Evolutionary conservation across 805 yeast genomes (phyloP).

Genomic region (Lachancea sp.): DNA sequence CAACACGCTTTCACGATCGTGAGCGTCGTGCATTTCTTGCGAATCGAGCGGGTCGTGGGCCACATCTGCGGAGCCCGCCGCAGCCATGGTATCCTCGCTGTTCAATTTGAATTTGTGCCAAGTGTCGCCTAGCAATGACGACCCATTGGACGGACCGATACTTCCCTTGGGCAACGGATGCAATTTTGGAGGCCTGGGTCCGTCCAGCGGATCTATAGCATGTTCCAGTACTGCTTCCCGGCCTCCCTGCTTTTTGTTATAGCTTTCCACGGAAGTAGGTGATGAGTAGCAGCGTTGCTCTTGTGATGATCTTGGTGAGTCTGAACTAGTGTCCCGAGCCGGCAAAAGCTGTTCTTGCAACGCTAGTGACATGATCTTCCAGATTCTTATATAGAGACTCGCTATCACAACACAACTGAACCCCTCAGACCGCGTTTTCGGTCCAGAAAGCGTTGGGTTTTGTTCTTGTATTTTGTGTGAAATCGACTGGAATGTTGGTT

Average conservation of each 20-base stretch:
- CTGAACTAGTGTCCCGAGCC: slow-evolving; percentile 7
- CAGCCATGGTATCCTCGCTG: neutral
- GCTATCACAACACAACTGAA: neutral
- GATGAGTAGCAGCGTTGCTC: slow-evolving; percentile 10
- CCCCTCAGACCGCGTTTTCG: neutral
- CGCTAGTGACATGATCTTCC: slow-evolving; percentile 4
- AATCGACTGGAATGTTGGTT: neutral
- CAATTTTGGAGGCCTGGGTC: neutral
- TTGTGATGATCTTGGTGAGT: slow-evolving; percentile 10
- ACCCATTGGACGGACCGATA: neutral
- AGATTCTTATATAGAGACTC: neutral
- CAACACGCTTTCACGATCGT: slow-evolving; percentile 10
- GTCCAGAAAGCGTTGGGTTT: neutral
- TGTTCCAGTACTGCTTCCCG: neutral
- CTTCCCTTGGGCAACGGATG: neutral
- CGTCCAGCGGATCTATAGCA: slow-evolving; percentile 8
- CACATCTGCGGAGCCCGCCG: neutral
- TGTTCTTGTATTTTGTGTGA: neutral
- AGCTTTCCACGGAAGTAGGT: slow-evolving; percentile 9
- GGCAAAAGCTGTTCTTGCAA: slow-evolving; percentile 5
- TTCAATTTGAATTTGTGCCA: slow-evolving; percentile 1
- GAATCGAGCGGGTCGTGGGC: neutral
- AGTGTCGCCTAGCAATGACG: neutral
- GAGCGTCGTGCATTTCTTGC: neutral
- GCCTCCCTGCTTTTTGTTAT: slow-evolving; percentile 5